Base-by-base conservation (phyloP, 2,329 filamentous ascomycete species). In the Leptographium galeiforme region DNA sequence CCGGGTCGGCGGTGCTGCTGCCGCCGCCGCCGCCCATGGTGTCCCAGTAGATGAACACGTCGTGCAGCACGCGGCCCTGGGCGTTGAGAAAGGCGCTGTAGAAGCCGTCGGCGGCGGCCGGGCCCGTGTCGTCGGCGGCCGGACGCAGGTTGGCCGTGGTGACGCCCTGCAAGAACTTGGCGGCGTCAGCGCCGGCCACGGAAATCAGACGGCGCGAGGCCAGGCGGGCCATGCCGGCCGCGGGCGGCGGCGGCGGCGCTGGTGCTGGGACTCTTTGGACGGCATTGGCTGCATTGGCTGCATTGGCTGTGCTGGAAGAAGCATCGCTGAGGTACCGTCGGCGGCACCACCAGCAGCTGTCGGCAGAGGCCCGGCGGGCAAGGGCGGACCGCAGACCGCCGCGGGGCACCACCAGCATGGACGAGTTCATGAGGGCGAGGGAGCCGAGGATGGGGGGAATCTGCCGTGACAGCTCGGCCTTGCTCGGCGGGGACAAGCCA, bases 1-100 rank as follows among this genome's bases (percentile, higher is more conserved):
- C 73, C 57, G 74, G 69, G 6, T 63, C 53, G 62, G 36, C 43
- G 38, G 44, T 44, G 19, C 10, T 33, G 34, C 19, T 19, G 34
- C 16, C 32, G 68, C 46, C 57, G 54, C 33, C 18, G 5, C 25
- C 25, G n/a, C 57, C 51, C 48, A 67, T 63, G 47, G 68, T 63
- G 58, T 79, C 70, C 0, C 82, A 84, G 72, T 95, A 96, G 48
- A 98, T 75, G 67, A 97, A 95, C 51, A 89, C 85, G 69, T 98
- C 93, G 70, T 91, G 80, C 45, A 96, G 72, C 11, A 98, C 78
- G 54, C 90, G 80, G 44, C 93, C 93, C 56, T 81, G 80, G 8
- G 91, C 88, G 60, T 86, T 95, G 44, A 98, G 74, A 63, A 98
- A 95, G 0, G 83, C 88, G 8, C 85, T 77, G 68, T 95, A 97